These are phyloP conservation scores for Boletus huronensis DNA, from an alignment of 768 basidiomycete genomes.

Conservation along the genomic window DNA sequence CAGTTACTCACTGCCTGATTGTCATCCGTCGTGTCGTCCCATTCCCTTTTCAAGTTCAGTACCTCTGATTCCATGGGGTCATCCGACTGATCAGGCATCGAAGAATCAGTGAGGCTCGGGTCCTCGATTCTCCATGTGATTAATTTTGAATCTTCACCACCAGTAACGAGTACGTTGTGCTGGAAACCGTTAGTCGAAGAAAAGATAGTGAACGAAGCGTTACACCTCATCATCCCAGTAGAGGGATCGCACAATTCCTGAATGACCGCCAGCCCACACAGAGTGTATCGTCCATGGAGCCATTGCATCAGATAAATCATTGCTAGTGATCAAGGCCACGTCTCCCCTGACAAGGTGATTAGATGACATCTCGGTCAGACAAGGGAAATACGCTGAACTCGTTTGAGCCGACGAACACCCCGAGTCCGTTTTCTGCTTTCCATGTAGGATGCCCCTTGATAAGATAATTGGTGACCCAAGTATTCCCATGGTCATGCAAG, in stretches of 20 bases:
- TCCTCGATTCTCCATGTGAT: constrained; percentile 37
- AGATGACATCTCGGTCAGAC: neutral
- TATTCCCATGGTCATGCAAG: constrained; percentile 49
- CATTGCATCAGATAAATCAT: constrained; percentile 34
- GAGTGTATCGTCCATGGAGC: constrained; percentile 49
- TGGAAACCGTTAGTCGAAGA: constrained; percentile 18
- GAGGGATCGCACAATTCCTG: constrained; percentile 53
- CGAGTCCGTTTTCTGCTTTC: constrained; percentile 32
- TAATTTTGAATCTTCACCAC: constrained; percentile 50
- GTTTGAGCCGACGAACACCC: constrained; percentile 69
- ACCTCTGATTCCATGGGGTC: constrained; percentile 11
- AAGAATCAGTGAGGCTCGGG: neutral
- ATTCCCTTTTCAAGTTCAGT: constrained; percentile 21
- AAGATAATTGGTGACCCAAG: constrained; percentile 80
- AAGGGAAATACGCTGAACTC: constrained; percentile 42
- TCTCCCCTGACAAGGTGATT: constrained; percentile 46
- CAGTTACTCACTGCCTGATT: constrained; percentile 16
- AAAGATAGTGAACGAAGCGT: neutral
- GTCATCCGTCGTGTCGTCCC: constrained; percentile 18
- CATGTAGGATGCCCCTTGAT: constrained; percentile 45
- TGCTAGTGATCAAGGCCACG: constrained; percentile 49
- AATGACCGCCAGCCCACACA: constrained; percentile 53
- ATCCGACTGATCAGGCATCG: constrained; percentile 1
- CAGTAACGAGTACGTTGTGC: constrained; percentile 43
- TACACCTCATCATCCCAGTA: constrained; percentile 54